phyloP scores from a whole-genome alignment of 73 alveolate species.

The Paramecium biaurelia region DNA sequence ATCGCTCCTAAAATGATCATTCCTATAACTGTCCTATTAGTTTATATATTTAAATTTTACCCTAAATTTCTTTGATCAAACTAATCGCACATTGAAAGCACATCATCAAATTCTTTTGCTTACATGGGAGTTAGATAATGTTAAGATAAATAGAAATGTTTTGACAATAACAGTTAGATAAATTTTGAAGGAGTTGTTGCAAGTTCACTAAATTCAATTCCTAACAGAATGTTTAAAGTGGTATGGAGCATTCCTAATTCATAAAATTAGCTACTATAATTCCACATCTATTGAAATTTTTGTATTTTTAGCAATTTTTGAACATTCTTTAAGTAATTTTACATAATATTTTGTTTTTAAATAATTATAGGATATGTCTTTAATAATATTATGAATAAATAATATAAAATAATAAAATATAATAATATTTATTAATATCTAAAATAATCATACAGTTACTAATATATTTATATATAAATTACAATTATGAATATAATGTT shows the following conservation, averaged over 20 bases:
- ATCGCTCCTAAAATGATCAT: background rate
- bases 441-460: too few relatives aligned
- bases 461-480: too few relatives aligned
- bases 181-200: background rate
- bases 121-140: background rate
- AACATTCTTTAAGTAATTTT: background rate
- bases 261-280: background rate
- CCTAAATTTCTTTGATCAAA: constrained; percentile 30
- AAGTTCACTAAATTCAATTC: constrained; percentile 31
- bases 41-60: background rate
- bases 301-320: background rate
- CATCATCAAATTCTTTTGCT: background rate
- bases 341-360: background rate
- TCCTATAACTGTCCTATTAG: background rate
- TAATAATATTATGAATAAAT: constrained; percentile 9
- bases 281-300: constrained; percentile 13
- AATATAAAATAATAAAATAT: background rate
- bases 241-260: background rate
- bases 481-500: too few relatives aligned
- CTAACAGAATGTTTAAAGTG: background rate
- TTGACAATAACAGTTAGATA: background rate
- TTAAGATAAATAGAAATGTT: constrained; percentile 12
- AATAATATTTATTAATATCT: too few relatives aligned
- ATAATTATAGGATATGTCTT: background rate
- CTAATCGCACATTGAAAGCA: background rate